Evolutionary conservation across 192 early-diverging fungal species (phyloP).

Genomic region (Glomus cerebriforme): DNA sequence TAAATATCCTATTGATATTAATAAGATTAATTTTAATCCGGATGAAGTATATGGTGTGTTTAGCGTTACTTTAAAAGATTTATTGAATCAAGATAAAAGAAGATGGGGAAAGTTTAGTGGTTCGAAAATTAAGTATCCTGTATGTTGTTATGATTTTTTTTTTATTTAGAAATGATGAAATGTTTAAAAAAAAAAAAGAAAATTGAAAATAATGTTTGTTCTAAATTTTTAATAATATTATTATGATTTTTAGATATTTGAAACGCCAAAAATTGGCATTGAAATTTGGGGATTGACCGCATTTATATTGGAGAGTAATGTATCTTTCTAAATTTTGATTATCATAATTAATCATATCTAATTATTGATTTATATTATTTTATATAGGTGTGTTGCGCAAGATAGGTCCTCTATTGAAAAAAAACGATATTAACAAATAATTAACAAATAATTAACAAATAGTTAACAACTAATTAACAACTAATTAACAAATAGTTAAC

Average conservation of each 20-base stretch:
- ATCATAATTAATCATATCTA: background rate
- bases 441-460: too few species aligned
- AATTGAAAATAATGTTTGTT: background rate
- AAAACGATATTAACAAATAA: too few species aligned
- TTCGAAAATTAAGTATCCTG: constrained; percentile 53
- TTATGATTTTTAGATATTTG: constrained; percentile 9
- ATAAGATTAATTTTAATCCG: constrained; percentile 49
- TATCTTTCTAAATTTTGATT: background rate
- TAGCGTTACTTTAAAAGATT: constrained; percentile 63
- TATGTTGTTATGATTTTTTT: constrained; percentile 32
- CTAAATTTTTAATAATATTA: background rate
- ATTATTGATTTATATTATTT: background rate
- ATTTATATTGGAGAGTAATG: constrained; percentile 68
- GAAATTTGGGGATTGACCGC: constrained; percentile 83
- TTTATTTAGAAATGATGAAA: background rate
- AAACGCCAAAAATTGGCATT: background rate
- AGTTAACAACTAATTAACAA: too few species aligned
- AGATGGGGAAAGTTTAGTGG: constrained; percentile 55
- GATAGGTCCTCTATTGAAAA: background rate
- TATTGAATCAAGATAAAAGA: constrained; percentile 53
- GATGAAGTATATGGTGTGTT: constrained; percentile 75
- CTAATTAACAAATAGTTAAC: too few species aligned
- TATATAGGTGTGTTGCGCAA: background rate
- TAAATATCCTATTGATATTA: constrained; percentile 45
- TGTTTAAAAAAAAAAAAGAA: background rate